These are phyloP conservation scores for Trichoderma asperelloides DNA, from an alignment of 495 filamentous ascomycete species.

Conservation along the genomic window DNA sequence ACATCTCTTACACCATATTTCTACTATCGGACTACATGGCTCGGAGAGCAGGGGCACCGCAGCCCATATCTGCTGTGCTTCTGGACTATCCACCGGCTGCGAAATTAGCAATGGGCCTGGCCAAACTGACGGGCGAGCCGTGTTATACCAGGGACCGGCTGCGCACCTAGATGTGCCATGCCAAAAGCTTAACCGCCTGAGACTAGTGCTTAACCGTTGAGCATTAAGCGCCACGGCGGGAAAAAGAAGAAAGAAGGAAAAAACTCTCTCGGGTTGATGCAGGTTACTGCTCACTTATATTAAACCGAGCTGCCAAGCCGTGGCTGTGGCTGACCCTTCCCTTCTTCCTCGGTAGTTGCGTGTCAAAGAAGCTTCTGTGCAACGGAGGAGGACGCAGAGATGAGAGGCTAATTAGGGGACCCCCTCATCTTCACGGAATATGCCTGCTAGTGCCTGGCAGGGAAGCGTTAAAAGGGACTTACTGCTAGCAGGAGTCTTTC, in stretches of 20 bases:
- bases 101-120: background rate
- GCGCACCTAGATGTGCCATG: too few species aligned
- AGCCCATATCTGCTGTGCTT: too few species aligned
- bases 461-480: background rate
- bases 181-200: background rate
- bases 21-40: too few species aligned
- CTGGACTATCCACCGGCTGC: background rate
- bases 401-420: background rate
- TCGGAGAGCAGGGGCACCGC: too few species aligned
- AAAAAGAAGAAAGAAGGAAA: background rate
- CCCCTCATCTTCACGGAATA: background rate
- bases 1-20: too few species aligned
- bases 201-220: too few species aligned
- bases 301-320: background rate
- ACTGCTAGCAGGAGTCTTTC: background rate
- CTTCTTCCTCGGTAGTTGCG: background rate
- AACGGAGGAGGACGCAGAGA: background rate
- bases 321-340: background rate
- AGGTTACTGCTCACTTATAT: too few species aligned
- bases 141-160: too few species aligned
- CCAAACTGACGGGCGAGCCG: too few species aligned
- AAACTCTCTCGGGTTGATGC: background rate
- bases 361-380: background rate
- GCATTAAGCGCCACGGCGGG: background rate
- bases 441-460: conserved; percentile 8